Conservation (phyloP, 768 basidiomycete species). For the Lentinus tigrinus region DNA sequence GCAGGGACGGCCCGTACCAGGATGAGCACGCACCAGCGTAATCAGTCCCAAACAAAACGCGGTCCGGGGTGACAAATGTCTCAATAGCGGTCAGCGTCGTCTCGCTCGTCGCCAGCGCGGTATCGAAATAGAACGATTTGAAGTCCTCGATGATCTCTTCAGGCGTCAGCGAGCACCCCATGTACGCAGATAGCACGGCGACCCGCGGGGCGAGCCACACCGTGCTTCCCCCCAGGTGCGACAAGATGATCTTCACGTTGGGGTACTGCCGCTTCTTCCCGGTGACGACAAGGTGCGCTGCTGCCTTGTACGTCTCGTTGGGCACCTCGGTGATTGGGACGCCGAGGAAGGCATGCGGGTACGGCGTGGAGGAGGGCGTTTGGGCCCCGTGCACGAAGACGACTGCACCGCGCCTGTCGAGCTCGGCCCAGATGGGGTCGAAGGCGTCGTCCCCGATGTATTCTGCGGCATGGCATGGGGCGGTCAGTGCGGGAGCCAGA, state of each 20-base stretch:
- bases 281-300: constrained; percentile 71
- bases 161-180: constrained; percentile 61
- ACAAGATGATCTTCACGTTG: constrained; percentile 61
- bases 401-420: constrained; percentile 54
- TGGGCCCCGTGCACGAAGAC: constrained; percentile 76
- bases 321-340: constrained; percentile 72
- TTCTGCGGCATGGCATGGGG: constrained; percentile 32
- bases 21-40: constrained; percentile 55
- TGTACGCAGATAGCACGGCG: constrained; percentile 61
- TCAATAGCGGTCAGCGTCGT: constrained; percentile 52
- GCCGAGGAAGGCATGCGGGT: constrained; percentile 63
- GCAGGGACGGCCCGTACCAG: background rate
- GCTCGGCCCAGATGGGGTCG: constrained; percentile 65
- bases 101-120: constrained; percentile 60
- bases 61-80: constrained; percentile 48
- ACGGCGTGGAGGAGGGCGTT: constrained; percentile 59
- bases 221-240: constrained; percentile 72
- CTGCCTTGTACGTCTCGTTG: constrained; percentile 80
- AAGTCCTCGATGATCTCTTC: constrained; percentile 71
- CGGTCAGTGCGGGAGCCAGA: background rate
- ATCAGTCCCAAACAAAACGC: constrained; percentile 69
- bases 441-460: constrained; percentile 66
- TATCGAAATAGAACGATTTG: constrained; percentile 70
- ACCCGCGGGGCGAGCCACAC: constrained; percentile 66
- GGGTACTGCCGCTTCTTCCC: constrained; percentile 63